These are phyloP conservation scores for Paraphaeosphaeria sporulosa DNA, from an alignment of 2,329 filamentous ascomycete species.

Conservation along the genomic window DNA sequence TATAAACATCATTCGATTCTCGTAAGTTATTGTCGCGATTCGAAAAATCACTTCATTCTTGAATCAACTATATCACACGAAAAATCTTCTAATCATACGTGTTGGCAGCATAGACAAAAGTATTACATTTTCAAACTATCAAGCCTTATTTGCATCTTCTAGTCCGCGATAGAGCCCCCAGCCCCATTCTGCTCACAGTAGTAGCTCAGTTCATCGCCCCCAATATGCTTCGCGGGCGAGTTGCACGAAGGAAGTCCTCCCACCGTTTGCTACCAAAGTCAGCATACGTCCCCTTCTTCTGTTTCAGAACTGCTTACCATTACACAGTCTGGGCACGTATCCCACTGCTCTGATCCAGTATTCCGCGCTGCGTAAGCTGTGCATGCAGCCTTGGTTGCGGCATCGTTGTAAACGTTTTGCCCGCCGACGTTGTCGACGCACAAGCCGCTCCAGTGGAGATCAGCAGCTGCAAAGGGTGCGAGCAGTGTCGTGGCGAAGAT, in stretches of 20 bases:
- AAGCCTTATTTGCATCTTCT: neutral
- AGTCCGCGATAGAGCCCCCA: conserved; percentile 12
- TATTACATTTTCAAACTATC: neutral
- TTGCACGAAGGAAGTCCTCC: conserved; percentile 32
- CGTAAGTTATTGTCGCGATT: no score
- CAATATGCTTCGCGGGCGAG: conserved; percentile 34
- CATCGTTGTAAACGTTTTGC: conserved; percentile 31
- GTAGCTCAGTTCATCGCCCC: conserved; percentile 37
- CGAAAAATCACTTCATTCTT: no score
- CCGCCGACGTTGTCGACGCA: conserved; percentile 29
- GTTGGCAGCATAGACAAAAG: neutral
- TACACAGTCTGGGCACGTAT: conserved; percentile 37
- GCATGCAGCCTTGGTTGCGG: conserved; percentile 31
- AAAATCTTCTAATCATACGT: neutral
- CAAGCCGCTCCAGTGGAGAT: conserved; percentile 30
- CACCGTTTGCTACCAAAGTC: conserved; percentile 5
- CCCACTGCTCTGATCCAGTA: conserved; percentile 36
- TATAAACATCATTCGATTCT: no score
- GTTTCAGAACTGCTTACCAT: conserved; percentile 22
- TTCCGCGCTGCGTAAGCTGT: conserved; percentile 32
- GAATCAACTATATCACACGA: neutral
- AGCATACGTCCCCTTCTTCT: neutral
- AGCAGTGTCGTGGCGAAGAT: conserved; percentile 21
- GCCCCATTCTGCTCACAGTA: conserved; percentile 37
- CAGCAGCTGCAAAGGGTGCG: conserved; percentile 26